A percentile compares a stretch with the other conserved stretches of the same genome.
Conservation (phyloP, 2,329 filamentous ascomycete genomes). For the Ophiostoma piceae region DNA sequence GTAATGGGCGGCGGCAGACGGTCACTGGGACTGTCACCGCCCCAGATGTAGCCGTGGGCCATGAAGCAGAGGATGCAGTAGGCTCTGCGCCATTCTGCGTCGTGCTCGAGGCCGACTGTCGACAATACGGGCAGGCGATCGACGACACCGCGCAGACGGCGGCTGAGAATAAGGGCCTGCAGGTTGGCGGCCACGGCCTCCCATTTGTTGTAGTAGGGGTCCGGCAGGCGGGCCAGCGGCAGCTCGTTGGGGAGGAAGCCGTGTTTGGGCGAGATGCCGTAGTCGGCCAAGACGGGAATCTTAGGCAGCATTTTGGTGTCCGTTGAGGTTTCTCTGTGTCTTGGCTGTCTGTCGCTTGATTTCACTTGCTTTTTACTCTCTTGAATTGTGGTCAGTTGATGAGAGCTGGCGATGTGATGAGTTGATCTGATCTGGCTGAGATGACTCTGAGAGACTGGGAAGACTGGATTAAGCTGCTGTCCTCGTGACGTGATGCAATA, state of each 20-base stretch:
- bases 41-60: conserved; percentile 94
- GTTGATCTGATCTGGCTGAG: no score
- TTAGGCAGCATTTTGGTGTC: conserved; percentile 49
- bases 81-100: conserved; percentile 87
- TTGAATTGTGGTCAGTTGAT: no score
- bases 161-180: conserved; percentile 79
- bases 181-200: conserved; percentile 81
- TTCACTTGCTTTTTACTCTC: neutral
- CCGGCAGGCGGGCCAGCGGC: conserved; percentile 73
- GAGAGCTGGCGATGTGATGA: neutral
- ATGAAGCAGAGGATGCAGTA: conserved; percentile 89
- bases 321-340: neutral
- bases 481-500: neutral
- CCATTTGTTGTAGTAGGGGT: conserved; percentile 94
- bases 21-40: conserved; percentile 72
- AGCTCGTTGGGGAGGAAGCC: conserved; percentile 83
- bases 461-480: neutral
- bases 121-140: conserved; percentile 78
- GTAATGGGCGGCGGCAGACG: conserved; percentile 75
- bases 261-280: conserved; percentile 70
- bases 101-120: conserved; percentile 72
- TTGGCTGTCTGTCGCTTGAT: no score
- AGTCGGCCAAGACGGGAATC: conserved; percentile 63
- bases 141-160: conserved; percentile 72
- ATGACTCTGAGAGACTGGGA: no score